phyloP scores from a whole-genome alignment of 306 rosid species.

The Myrica gale region DNA sequence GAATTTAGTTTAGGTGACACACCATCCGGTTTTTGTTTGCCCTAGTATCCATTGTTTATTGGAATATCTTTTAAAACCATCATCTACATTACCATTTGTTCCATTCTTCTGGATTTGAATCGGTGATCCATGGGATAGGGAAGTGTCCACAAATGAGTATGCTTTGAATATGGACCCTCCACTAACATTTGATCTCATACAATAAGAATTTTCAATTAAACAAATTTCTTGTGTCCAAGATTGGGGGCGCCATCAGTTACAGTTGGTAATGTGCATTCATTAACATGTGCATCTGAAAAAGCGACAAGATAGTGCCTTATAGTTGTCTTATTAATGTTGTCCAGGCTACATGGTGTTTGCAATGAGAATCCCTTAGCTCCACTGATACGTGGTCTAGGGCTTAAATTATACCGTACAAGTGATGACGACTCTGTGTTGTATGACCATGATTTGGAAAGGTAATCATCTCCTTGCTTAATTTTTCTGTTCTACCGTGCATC shows the following conservation, averaged over 20 bases:
- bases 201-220: background rate
- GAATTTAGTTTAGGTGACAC: background rate
- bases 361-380: slow-evolving; percentile 92
- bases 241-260: background rate
- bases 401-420: slow-evolving; percentile 75
- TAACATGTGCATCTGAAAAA: slow-evolving; percentile 1
- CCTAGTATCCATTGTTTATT: background rate
- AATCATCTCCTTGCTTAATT: slow-evolving; percentile 13
- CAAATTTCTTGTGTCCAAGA: background rate
- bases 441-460: slow-evolving; percentile 96
- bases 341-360: slow-evolving; percentile 89
- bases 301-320: background rate
- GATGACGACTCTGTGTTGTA: slow-evolving; percentile 83
- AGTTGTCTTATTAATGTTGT: slow-evolving; percentile 21
- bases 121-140: background rate
- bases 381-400: slow-evolving; percentile 68
- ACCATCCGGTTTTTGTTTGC: background rate
- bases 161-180: background rate
- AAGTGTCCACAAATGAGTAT: background rate
- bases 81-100: background rate
- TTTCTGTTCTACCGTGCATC: background rate
- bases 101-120: slow-evolving; percentile 1
- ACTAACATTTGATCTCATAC: background rate
- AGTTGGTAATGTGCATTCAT: background rate
- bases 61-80: background rate